Percentiles rank a stretch among this genome's conserved stretches.
Conservation (phyloP, 768 basidiomycete species). For the Podaxis pistillaris region DNA sequence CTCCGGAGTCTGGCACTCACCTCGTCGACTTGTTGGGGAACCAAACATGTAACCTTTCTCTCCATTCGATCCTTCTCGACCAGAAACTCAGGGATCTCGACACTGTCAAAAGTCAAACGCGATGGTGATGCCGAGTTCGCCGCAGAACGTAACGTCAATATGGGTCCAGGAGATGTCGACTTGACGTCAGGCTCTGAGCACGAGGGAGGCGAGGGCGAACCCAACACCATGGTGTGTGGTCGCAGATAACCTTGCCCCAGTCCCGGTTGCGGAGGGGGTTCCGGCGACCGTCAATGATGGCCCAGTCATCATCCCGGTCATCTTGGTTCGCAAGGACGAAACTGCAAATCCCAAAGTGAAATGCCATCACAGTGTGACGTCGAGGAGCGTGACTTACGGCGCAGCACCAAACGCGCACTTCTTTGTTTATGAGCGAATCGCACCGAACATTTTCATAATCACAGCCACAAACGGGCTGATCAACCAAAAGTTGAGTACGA, state of each 20-base stretch:
- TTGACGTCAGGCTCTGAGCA: conserved; percentile 66
- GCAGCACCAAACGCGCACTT: conserved; percentile 91
- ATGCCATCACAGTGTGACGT: not conserved
- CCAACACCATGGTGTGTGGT: conserved; percentile 69
- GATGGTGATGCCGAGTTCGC: conserved; percentile 76
- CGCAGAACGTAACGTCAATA: conserved; percentile 48
- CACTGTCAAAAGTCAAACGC: conserved; percentile 56
- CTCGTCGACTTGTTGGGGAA: conserved; percentile 24
- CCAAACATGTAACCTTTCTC: conserved; percentile 25
- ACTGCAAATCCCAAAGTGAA: conserved; percentile 18
- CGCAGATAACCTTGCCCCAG: conserved; percentile 51
- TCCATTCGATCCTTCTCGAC: not conserved
- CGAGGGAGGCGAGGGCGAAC: conserved; percentile 74
- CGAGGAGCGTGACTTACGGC: conserved; percentile 40
- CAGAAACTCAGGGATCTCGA: not conserved
- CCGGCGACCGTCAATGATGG: conserved; percentile 38
- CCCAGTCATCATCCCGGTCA: conserved; percentile 66
- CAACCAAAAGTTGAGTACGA: conserved; percentile 92
- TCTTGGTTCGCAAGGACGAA: conserved; percentile 37
- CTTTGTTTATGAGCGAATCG: conserved; percentile 81
- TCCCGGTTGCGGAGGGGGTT: conserved; percentile 36
- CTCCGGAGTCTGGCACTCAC: conserved; percentile 15
- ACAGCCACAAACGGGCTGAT: conserved; percentile 93
- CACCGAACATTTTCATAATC: conserved; percentile 88
- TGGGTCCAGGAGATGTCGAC: conserved; percentile 49